Base-by-base conservation (phyloP, 1,284 basidiomycete genomes). In the Moniliella sp. region DNA sequence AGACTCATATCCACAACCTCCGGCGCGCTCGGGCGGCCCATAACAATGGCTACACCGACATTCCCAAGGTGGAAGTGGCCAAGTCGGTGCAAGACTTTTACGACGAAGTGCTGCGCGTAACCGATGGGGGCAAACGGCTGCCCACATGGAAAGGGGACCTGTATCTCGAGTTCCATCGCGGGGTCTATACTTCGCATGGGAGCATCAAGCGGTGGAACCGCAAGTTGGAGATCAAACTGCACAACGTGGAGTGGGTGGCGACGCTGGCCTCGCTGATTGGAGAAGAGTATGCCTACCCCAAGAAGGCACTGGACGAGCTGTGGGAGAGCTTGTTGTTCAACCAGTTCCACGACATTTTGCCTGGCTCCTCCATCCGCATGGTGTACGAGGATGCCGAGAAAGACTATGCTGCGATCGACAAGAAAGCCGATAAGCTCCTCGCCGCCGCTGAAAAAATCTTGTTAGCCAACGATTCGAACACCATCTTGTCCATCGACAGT, bases 141-240 rank as follows among this genome's bases (percentile, higher is more conserved):
- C 83, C 86, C 1, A 83, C 80, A 40, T 94, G 88, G 84, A 74
- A 40, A 15, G 69, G 63, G 5, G 60, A 62, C 37, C 25, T 33
- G 14, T 47, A 37, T 37, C 75, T 93, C 26, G 88, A 97, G 67
- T 77, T 83, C 44, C 49, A 68, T 50, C 57, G 66, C 27, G 66
- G 67, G 29, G 37, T 43, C 34, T 50, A 46, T 34, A 65, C 62
- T 4, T 62, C 58, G 10, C 64, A 67, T 36, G 79, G 77, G 13
- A 80, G 78, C 4, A 93, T 93, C 67, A 97, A 97, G 70, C 82
- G 77, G 60, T 81, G 83, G 9, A 97, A 97, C 61, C 69, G 88
- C 33, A 81, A 91, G 61, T 76, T 78, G 16, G 88, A 94, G 64
- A 79, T 91, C 33, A 64, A 93, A 21, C 65, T 94, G 42, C 72